Base-by-base conservation (phyloP, 164 flowering plant genomes). In the Aristolochia contorta region DNA sequence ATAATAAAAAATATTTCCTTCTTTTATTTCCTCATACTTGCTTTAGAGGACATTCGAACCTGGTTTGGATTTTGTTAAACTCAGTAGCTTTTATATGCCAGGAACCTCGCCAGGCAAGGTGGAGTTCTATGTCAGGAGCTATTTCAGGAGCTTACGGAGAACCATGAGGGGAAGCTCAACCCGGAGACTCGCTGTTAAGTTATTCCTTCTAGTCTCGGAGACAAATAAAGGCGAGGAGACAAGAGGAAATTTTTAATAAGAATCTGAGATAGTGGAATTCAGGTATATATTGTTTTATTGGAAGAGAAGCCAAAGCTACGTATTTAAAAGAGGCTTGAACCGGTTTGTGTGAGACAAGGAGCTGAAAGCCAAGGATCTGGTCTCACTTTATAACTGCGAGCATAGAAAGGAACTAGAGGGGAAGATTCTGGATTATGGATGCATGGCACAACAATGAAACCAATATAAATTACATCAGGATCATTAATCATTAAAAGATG, bases 141-240 rank as follows among this genome's bases (percentile, higher is more conserved):
- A 2, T 91, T 91, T 47, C 80, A 91, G 79, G 94, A 84, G 72
- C 71, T 91, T n/a, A 91, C 97, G 1, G 89, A 88, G 6, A 91
- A 92, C 58, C 96, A 91, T 57, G 96, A 88, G 3, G 86, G 97
- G 6, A 88, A 86, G 76, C 84, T 91, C 0, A 91, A 88, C 48
- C 71, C 88, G 82, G 71, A 84, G 80, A 53, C 77, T 75, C 48
- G 97, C 96, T 1, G 43, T 72, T 1, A 78, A 75, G 61, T 73
- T 74, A 72, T 88, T 91, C 19, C 82, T 84, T 6, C 47, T 15
- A 0, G 67, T 78, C 33, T 20, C 70, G 0, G 78, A 61, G 46
- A 55, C 45, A 32, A 69, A 65, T 14, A 71, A 25, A 3, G 68
- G n/a, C 8, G 64, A 27, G 0, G 75, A 48, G 15, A 53, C 49